Base-by-base conservation (phyloP, 2,329 filamentous ascomycete genomes). In the Apiospora aurea region DNA sequence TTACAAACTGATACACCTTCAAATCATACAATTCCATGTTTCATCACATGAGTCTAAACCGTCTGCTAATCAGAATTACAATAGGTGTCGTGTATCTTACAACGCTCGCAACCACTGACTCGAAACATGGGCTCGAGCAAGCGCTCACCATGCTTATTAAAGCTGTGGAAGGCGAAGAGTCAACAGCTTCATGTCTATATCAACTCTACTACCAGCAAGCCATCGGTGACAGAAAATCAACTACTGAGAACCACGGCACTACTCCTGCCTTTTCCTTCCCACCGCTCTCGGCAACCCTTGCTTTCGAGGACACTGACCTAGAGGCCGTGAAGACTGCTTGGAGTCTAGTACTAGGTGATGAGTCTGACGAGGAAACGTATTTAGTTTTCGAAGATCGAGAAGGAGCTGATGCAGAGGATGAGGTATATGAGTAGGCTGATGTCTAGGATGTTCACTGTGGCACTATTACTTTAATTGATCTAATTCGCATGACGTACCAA, bases 351-450 rank as follows among this genome's bases (percentile, higher is more conserved):
- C 84, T 89, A 75, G 88, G 87, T 13, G 82, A 84, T 1, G 85
- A 87, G 5, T 83, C 80, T 1, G 83, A 83, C 24, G 84, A 85
- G 24, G 83, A 84, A 24, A 82, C 88, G 64, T 98, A 96, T 77
- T 91, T 98, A 88, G 85, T 88, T 26, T 97, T 97, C 80, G 88
- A 92, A 68, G 93, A 96, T 73, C 88, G 94, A 34, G 91, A 95
- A 78, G 87, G 86, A 18, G 84, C 82, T 72, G 88, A 88, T 44
- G 90, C 78, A 47, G 75, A 93, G 71, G 87, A 90, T 49, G 87
- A 89, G 71, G 80, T 85, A 68, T 88, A 87, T 74, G 84, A 89
- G 69, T 83, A 78, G 77, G n/a, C 46, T 64, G 21, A 64, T n/a
- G 34, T 41, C 10, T 41, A 41, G 34, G 57, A 38, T 41, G 18